phyloP scores from a whole-genome alignment of 2,329 filamentous ascomycete species.

The Fusarium sp. region DNA sequence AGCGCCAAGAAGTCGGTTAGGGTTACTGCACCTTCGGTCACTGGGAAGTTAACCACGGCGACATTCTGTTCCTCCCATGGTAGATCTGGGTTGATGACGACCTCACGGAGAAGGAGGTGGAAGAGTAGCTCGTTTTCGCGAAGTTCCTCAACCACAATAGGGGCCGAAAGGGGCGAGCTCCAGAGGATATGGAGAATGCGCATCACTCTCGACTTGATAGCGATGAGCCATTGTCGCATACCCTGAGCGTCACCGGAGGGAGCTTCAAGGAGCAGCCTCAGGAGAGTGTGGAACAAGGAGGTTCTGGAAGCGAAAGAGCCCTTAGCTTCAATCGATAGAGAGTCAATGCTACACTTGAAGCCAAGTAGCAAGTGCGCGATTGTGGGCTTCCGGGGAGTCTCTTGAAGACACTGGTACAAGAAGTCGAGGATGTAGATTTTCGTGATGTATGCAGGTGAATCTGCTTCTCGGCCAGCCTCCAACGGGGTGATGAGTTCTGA shows the following conservation, averaged over 20 bases:
- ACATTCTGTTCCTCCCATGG: slow-evolving; percentile 76
- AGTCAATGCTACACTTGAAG: slow-evolving; percentile 77
- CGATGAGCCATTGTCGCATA: slow-evolving; percentile 72
- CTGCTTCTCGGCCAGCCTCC: slow-evolving; percentile 74
- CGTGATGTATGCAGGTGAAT: slow-evolving; percentile 77
- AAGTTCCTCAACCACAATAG: slow-evolving; percentile 78
- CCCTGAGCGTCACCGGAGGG: slow-evolving; percentile 68
- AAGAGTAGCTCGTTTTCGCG: slow-evolving; percentile 82
- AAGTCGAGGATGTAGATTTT: slow-evolving; percentile 88
- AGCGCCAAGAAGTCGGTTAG: slow-evolving; percentile 80
- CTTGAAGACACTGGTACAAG: slow-evolving; percentile 78
- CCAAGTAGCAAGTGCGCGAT: slow-evolving; percentile 91
- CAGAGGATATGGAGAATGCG: slow-evolving; percentile 82
- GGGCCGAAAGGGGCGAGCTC: slow-evolving; percentile 79
- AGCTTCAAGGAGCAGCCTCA: slow-evolving; percentile 73
- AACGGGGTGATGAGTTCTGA: slow-evolving; percentile 71
- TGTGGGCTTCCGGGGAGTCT: slow-evolving; percentile 78
- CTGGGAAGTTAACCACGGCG: slow-evolving; percentile 69
- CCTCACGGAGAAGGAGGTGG: slow-evolving; percentile 74
- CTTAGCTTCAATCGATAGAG: slow-evolving; percentile 71
- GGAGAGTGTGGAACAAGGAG: slow-evolving; percentile 84
- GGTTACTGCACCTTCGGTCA: slow-evolving; percentile 70
- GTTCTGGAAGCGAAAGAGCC: slow-evolving; percentile 74
- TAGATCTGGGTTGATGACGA: slow-evolving; percentile 71
- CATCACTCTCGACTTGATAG: slow-evolving; percentile 72